phyloP scores from a whole-genome alignment of 2,329 filamentous ascomycete species.

The Cercospora zeae-maydis region DNA sequence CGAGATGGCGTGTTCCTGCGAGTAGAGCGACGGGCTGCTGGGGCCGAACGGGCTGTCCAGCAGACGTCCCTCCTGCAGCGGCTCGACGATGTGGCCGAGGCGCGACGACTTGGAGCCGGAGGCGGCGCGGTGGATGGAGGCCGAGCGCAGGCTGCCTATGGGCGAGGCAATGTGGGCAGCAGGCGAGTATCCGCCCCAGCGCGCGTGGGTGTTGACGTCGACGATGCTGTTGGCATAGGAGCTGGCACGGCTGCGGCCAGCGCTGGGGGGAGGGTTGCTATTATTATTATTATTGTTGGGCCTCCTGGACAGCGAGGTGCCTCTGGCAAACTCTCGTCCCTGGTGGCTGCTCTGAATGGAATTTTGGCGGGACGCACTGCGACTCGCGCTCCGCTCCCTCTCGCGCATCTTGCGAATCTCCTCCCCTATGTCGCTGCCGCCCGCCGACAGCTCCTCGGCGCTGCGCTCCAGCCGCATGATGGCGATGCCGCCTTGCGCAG shows the following conservation, averaged over 20 bases:
- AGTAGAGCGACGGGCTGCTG: constrained; percentile 24
- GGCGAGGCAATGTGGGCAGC: constrained; percentile 39
- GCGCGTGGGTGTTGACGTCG: constrained; percentile 63
- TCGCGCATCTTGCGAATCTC: constrained; percentile 71
- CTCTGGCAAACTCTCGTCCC: constrained; percentile 12
- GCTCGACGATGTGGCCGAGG: constrained; percentile 40
- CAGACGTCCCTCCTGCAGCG: constrained; percentile 36
- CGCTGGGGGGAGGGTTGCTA: constrained; percentile 9
- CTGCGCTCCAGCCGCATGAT: constrained; percentile 72
- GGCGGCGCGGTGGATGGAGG: constrained; percentile 35
- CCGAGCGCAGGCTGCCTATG: constrained; percentile 55
- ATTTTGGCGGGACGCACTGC: constrained; percentile 22
- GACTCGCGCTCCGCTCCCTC: constrained; percentile 35
- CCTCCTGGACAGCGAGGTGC: constrained; percentile 6
- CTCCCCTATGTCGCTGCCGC: constrained; percentile 69
- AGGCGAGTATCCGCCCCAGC: constrained; percentile 64
- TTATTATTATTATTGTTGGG: constrained; percentile 4
- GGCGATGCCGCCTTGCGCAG: constrained; percentile 42
- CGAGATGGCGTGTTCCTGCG: constrained; percentile 25
- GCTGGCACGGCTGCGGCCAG: constrained; percentile 57
- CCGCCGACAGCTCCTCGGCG: constrained; percentile 66
- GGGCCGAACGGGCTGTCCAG: constrained; percentile 36
- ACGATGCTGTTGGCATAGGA: constrained; percentile 52
- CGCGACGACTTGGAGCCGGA: constrained; percentile 41
- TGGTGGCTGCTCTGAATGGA: constrained; percentile 24